A percentile compares a stretch with the other conserved stretches of the same genome.
Evolutionary conservation across 2,329 filamentous ascomycete genomes (phyloP).

Genomic region (Phialophora expanda): DNA sequence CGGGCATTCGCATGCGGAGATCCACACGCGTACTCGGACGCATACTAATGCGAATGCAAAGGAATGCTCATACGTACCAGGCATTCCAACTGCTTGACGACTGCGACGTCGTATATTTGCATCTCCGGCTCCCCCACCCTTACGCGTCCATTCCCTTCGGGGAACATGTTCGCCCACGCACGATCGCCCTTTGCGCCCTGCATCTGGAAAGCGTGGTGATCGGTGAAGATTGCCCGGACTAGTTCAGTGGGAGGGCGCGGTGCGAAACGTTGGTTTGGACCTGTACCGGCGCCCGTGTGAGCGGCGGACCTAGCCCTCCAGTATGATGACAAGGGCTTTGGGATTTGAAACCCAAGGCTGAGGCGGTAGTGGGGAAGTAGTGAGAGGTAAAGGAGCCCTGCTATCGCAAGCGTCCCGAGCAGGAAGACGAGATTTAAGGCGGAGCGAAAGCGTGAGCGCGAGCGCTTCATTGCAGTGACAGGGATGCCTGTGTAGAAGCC

Average conservation of each 20-base stretch:
- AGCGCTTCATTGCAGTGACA: neutral
- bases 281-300: neutral
- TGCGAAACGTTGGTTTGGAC: neutral
- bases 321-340: neutral
- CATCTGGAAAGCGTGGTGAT: slow-evolving; percentile 17
- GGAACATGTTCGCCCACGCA: slow-evolving; percentile 29
- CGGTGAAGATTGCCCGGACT: slow-evolving; percentile 12
- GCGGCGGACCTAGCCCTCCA: neutral
- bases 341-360: neutral
- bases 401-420: slow-evolving; percentile 5
- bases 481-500: slow-evolving; percentile 19
- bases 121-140: slow-evolving; percentile 19
- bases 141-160: slow-evolving; percentile 21
- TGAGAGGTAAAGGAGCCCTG: neutral
- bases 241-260: slow-evolving; percentile 5
- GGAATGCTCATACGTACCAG: slow-evolving; percentile 16
- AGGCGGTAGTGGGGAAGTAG: slow-evolving; percentile 6
- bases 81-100: slow-evolving; percentile 27
- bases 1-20: neutral
- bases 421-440: neutral
- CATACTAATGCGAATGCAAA: neutral
- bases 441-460: neutral
- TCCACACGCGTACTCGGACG: too few species aligned
- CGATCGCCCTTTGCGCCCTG: slow-evolving; percentile 14
- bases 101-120: slow-evolving; percentile 29